A percentile compares a stretch with the other conserved stretches of the same genome.
Conservation (phyloP, 345 rosid genomes). For the Fremontodendron californicum region DNA sequence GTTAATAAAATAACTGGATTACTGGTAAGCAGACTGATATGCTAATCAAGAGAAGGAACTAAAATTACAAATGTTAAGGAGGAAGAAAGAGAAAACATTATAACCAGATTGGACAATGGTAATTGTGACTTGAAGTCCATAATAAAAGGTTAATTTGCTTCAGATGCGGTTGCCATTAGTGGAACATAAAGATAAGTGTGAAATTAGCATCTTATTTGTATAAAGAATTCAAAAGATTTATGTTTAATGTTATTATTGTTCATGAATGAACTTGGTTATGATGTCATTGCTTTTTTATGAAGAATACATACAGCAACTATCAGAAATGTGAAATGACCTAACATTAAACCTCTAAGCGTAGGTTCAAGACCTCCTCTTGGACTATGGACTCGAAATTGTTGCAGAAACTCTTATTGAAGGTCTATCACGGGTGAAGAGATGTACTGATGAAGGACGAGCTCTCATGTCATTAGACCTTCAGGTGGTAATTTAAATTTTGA, state of each 20-base stretch:
- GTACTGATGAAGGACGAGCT: conserved; percentile 93
- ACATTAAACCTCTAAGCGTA: conserved; percentile 15
- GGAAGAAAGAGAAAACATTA: not conserved
- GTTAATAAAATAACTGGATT: not conserved
- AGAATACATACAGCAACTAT: not conserved
- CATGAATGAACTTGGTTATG: not conserved
- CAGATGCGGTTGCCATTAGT: not conserved
- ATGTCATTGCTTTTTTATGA: not conserved
- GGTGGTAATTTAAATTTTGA: conserved; percentile 35
- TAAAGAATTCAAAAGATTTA: not conserved
- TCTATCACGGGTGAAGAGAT: conserved; percentile 83
- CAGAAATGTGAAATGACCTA: not conserved
- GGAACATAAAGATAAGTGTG: not conserved
- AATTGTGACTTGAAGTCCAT: not conserved
- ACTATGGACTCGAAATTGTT: conserved; percentile 81
- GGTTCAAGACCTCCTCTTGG: conserved; percentile 77
- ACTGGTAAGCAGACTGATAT: no score
- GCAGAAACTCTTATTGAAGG: conserved; percentile 93
- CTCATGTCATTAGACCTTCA: conserved; percentile 95
- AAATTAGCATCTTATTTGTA: not conserved
- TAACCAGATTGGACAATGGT: not conserved
- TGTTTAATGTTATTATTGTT: conserved; percentile 1
- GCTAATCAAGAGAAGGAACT: no score
- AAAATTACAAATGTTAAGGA: no score
- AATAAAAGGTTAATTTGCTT: not conserved